phyloP scores from a whole-genome alignment of 2,329 filamentous ascomycete species.

The Paecilomyces variotii region DNA sequence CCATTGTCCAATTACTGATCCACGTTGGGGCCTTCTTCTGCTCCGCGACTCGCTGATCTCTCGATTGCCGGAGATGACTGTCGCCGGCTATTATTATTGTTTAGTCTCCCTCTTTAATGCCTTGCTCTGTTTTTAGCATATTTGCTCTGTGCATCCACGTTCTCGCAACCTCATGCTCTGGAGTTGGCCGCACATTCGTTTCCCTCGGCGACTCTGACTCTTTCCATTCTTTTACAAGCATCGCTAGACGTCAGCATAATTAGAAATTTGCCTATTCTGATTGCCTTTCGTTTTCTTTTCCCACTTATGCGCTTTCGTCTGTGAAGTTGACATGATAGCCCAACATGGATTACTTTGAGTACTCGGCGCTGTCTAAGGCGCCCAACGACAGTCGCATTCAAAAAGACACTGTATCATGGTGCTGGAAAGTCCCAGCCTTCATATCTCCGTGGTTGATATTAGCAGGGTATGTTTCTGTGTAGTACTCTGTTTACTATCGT shows the following conservation, averaged over 20 bases:
- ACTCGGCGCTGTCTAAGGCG: neutral
- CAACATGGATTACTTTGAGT: neutral
- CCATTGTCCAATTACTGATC: neutral
- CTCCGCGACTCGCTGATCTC: neutral
- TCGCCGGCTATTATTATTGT: neutral
- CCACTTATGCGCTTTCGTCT: neutral
- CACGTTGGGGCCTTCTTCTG: neutral
- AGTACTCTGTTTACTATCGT: neutral
- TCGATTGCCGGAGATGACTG: neutral
- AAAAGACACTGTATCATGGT: neutral
- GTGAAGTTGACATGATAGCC: neutral
- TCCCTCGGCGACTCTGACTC: neutral
- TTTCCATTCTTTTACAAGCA: neutral
- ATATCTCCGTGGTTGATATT: conserved; percentile 20
- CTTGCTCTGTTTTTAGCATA: neutral
- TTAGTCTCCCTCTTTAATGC: neutral
- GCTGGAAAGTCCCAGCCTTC: conserved; percentile 18
- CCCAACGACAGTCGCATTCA: neutral
- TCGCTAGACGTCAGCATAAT: neutral
- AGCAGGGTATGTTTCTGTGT: conserved; percentile 17
- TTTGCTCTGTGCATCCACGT: neutral
- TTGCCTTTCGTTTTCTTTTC: neutral
- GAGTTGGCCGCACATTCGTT: neutral
- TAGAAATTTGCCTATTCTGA: neutral
- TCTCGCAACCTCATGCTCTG: neutral